These are phyloP conservation scores for Tetraselmis chui DNA, from an alignment of 139 green algal species.

Conservation along the genomic window DNA sequence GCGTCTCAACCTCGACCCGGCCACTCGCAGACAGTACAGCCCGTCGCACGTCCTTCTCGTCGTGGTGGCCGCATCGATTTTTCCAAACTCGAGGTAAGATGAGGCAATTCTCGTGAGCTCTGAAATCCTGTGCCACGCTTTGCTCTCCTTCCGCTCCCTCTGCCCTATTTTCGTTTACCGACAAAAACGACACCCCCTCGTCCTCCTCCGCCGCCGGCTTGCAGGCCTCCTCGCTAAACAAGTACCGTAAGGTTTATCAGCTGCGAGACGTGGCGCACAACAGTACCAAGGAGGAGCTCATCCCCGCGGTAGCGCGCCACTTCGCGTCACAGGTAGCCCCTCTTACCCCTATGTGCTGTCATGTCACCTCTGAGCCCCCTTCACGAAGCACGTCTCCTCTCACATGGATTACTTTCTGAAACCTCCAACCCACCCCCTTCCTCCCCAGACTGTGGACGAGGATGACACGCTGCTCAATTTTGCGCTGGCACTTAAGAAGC, in stretches of 20 bases:
- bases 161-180: too few relatives aligned
- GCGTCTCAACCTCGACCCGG: too few relatives aligned
- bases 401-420: background rate
- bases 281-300: conserved; percentile 26
- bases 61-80: conserved; percentile 11
- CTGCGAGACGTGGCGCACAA: conserved; percentile 12
- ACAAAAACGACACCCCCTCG: too few relatives aligned
- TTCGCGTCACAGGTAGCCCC: conserved; percentile 16
- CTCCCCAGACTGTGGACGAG: conserved; percentile 23
- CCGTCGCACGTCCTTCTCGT: background rate
- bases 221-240: conserved; percentile 17
- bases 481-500: conserved; percentile 20
- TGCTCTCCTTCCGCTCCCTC: too few relatives aligned
- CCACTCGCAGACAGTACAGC: background rate
- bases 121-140: too few relatives aligned
- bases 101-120: background rate
- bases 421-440: too few relatives aligned
- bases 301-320: conserved; percentile 17
- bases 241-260: conserved; percentile 22
- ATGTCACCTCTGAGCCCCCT: background rate
- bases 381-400: too few relatives aligned
- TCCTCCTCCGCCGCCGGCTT: too few relatives aligned
- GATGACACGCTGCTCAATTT: conserved; percentile 26
- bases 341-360: background rate
- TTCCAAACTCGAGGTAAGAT: conserved; percentile 24